Conservation (phyloP, 2,329 filamentous ascomycete genomes). For the Diaporthe vaccinii region DNA sequence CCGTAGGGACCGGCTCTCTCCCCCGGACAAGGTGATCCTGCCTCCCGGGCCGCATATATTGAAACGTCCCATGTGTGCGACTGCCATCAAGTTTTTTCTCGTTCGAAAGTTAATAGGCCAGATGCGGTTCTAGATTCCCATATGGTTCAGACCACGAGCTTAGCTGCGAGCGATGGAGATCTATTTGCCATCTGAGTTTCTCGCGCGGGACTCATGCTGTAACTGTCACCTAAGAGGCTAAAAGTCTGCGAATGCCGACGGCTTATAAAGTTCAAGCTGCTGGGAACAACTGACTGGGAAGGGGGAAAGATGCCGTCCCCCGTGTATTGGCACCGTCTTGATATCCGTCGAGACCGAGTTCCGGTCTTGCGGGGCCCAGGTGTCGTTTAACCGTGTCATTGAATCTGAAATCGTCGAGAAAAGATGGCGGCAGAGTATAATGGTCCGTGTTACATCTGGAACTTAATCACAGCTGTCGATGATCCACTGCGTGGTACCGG, state of each 20-base stretch:
- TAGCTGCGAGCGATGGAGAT: too few relatives aligned
- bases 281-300: background rate
- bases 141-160: background rate
- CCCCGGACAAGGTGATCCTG: slow-evolving; percentile 15
- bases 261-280: background rate
- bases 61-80: slow-evolving; percentile 7
- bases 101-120: background rate
- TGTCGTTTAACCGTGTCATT: too few relatives aligned
- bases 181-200: background rate
- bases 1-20: background rate
- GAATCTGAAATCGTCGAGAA: background rate
- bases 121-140: slow-evolving; percentile 25
- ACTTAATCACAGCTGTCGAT: background rate
- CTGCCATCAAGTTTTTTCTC: background rate
- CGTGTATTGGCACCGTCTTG: background rate
- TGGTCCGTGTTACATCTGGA: background rate
- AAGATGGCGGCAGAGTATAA: background rate
- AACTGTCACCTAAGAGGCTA: background rate
- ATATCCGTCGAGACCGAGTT: background rate
- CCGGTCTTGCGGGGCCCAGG: background rate
- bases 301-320: background rate
- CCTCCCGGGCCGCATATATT: slow-evolving; percentile 1
- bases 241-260: background rate
- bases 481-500: background rate
- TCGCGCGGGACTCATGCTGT: background rate